A percentile compares a stretch with the other conserved stretches of the same genome.
phyloP scores from a whole-genome alignment of 345 rosid species.

The Aquilaria malaccensis region DNA sequence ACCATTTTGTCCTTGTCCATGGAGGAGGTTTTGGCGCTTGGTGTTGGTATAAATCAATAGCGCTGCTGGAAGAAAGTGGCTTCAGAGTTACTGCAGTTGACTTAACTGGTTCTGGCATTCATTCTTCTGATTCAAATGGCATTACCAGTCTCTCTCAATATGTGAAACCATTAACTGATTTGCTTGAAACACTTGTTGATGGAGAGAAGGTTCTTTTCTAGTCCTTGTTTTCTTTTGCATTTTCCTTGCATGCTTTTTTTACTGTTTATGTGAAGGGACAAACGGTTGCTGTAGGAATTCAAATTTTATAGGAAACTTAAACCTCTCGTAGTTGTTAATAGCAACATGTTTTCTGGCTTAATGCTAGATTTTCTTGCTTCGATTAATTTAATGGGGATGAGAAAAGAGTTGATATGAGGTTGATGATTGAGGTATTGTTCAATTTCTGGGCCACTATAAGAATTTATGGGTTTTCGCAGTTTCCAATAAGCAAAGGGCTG shows the following conservation, averaged over 20 bases:
- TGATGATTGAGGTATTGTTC: neutral
- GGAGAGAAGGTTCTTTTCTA: constrained; percentile 59
- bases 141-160: constrained; percentile 72
- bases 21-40: constrained; percentile 99
- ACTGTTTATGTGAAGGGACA: constrained; percentile 5
- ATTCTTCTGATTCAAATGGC: constrained; percentile 58
- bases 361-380: neutral
- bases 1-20: constrained; percentile 81
- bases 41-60: constrained; percentile 99
- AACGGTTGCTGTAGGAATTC: neutral
- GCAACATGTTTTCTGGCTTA: constrained; percentile 8
- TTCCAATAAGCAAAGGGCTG: too few species aligned
- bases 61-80: constrained; percentile 86
- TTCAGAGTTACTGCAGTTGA: constrained; percentile 85
- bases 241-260: constrained; percentile 4
- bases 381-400: too few species aligned
- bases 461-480: too few species aligned
- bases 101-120: constrained; percentile 89
- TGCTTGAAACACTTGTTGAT: constrained; percentile 59
- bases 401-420: neutral
- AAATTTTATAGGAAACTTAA: neutral
- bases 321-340: neutral
- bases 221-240: constrained; percentile 9
- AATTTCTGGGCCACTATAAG: too few species aligned
- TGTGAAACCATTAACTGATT: constrained; percentile 75